Evolutionary conservation across 2,329 filamentous ascomycete genomes (phyloP).

Genomic region (Clathrospora elynae): DNA sequence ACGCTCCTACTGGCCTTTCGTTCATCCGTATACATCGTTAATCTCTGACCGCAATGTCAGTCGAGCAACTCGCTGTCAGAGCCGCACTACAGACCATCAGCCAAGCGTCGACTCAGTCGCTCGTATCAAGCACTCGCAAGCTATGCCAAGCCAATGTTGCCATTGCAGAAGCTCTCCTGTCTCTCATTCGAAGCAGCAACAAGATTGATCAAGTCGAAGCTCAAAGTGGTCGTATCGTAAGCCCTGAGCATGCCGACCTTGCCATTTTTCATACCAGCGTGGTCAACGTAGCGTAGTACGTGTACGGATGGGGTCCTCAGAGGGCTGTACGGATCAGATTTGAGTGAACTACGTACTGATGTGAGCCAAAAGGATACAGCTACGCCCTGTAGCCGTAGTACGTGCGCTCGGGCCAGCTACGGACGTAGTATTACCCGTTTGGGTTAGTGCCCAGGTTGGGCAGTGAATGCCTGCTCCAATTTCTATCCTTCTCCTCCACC

Average conservation of each 20-base stretch:
- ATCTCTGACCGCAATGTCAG: constrained; percentile 4
- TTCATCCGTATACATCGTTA: constrained; percentile 2
- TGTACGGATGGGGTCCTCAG: background rate
- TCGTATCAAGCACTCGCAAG: constrained; percentile 1
- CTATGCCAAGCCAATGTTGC: constrained; percentile 12
- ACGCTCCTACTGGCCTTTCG: constrained; percentile 2
- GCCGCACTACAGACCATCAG: constrained; percentile 7
- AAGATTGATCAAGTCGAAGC: constrained; percentile 2
- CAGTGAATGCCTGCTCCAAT: constrained; percentile 1
- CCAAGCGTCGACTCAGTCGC: background rate
- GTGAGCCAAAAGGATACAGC: background rate
- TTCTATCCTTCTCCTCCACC: background rate
- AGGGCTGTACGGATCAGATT: constrained; percentile 2
- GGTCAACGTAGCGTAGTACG: constrained; percentile 5
- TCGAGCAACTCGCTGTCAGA: constrained; percentile 1
- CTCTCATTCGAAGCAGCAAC: constrained; percentile 1
- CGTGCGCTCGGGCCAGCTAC: background rate
- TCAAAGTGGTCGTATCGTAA: background rate
- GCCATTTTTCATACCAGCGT: constrained; percentile 1
- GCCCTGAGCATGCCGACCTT: background rate
- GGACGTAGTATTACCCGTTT: background rate
- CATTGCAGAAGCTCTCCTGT: constrained; percentile 10
- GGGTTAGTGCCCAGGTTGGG: background rate
- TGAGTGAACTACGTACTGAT: background rate
- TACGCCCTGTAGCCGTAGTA: constrained; percentile 3